phyloP scores from a whole-genome alignment of 73 alveolate species.

The Paraurostyla sp. region DNA sequence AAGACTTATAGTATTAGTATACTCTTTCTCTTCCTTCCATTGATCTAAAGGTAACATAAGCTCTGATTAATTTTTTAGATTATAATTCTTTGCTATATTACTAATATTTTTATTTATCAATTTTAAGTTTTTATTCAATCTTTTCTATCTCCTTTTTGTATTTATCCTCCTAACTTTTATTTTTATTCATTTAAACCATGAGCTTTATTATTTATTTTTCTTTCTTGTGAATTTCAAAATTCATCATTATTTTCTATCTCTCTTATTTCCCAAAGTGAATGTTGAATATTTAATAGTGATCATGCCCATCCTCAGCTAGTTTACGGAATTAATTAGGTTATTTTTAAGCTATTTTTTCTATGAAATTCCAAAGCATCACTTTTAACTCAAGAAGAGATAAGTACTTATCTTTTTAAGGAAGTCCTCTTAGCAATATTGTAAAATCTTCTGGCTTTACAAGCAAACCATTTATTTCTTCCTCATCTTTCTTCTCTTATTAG shows the following conservation, averaged over 20 bases:
- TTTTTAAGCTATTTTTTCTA: conserved; percentile 5
- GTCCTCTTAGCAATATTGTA: not conserved
- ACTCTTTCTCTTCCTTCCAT: conserved; percentile 33
- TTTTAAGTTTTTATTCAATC: too few species aligned
- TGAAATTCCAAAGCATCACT: conserved; percentile 39
- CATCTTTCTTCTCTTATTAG: conserved; percentile 33
- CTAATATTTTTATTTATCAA: too few species aligned
- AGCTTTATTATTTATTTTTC: too few species aligned
- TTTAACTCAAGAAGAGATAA: not conserved
- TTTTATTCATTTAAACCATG: not conserved
- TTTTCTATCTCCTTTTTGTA: too few species aligned
- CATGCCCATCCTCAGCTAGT: too few species aligned
- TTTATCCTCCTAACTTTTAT: not conserved
- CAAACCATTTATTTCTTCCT: not conserved
- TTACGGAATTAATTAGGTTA: too few species aligned
- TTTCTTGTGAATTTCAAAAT: too few species aligned
- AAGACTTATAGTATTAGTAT: not conserved
- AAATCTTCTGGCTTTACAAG: conserved; percentile 36
- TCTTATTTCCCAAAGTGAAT: too few species aligned
- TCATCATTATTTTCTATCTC: too few species aligned
- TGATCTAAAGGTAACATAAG: conserved; percentile 50
- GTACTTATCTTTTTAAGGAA: conserved; percentile 12
- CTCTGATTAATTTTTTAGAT: conserved; percentile 1
- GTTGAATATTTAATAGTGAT: too few species aligned
- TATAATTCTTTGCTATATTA: not conserved